Base-by-base conservation (phyloP, 2,329 filamentous ascomycete species). In the Madurella mycetomatis region DNA sequence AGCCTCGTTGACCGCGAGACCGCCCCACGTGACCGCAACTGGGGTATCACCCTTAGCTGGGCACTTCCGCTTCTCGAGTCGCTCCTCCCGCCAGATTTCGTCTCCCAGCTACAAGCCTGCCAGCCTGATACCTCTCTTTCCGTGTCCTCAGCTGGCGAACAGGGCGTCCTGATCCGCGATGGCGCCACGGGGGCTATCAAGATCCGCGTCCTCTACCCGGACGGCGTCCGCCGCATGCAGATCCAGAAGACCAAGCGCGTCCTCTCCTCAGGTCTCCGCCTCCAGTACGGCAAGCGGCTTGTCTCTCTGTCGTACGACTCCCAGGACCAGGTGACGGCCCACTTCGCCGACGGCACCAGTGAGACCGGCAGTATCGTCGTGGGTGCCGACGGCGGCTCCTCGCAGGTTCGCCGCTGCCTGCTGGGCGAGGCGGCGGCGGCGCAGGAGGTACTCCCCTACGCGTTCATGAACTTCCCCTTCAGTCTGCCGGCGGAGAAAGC, bases 381-480 rank as follows among this genome's bases (percentile, higher is more conserved):
- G 13, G 53, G 47, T 39, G 18, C 32, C 19, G 53, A 55, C 39
- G 56, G 56, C 12, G 54, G 54, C 8, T 31, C 47, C 13, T 56
- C 54, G 16, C 41, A 54, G 17, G 56, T 59, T 12, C 50, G 56
- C 25, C 41, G 47, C 4, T 56, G 50, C 40, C 47, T 59, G 8
- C 48, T 56, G 7, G 51, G 49, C 34, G 56, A 56, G 31, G 44
- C 51, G 39, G 42, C 31, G 9, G 56, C 54, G 12, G 51, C 51
- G 19, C 52, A 54, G 42, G 46, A 54, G 18, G 54, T 59, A 5
- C 44, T 56, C 17, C 56, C 56, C 8, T 52, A 51, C 25, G 47
- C 47, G 5, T 59, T 59, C 40, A 51, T 56, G 50, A 56, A 56
- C 41, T 59, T 59, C 25, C 44, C 54, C 16, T 54, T 56, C 15